Evolutionary conservation across 163 green algal species (phyloP).

Genomic region (Chlamydomonas reinhardtii): DNA sequence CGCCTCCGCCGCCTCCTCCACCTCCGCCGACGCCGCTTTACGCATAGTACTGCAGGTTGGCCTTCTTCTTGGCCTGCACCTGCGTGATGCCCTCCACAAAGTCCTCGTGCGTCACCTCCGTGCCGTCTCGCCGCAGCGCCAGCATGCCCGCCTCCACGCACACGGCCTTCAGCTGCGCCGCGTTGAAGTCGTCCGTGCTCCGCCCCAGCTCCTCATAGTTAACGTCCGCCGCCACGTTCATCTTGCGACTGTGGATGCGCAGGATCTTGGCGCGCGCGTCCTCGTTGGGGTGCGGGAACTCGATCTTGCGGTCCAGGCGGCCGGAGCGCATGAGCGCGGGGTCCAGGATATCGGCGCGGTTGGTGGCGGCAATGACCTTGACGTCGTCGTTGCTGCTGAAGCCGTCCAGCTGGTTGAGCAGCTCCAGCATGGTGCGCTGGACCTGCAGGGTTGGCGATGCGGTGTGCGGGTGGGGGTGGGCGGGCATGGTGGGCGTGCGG

Average conservation of each 20-base stretch:
- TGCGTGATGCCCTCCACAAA: constrained; percentile 98
- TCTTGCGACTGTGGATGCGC: constrained; percentile 97
- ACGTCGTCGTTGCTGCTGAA: constrained; percentile 95
- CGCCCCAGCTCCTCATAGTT: constrained; percentile 99
- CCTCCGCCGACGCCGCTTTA: constrained; percentile 43
- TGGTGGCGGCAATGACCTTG: constrained; percentile 99
- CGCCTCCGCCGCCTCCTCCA: too few relatives aligned
- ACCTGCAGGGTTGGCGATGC: not conserved
- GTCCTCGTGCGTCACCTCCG: constrained; percentile 96
- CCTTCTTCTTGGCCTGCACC: constrained; percentile 99
- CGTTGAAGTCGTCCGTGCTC: constrained; percentile 99
- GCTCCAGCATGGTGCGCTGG: constrained; percentile 99
- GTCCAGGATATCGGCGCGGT: constrained; percentile 98
- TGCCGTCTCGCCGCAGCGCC: constrained; percentile 91
- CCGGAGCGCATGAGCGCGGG: constrained; percentile 98
- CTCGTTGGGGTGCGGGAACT: constrained; percentile 99
- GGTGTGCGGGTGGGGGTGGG: too few relatives aligned
- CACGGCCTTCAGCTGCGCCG: constrained; percentile 96
- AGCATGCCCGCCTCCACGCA: constrained; percentile 99
- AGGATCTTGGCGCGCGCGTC: constrained; percentile 98
- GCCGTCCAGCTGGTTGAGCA: constrained; percentile 99
- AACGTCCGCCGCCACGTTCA: constrained; percentile 96
- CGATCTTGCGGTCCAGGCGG: constrained; percentile 98
- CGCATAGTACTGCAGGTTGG: constrained; percentile 93
- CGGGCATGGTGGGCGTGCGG: too few relatives aligned